Conservation (phyloP, 176 grass and related monocot species). For the Lolium perenne region DNA sequence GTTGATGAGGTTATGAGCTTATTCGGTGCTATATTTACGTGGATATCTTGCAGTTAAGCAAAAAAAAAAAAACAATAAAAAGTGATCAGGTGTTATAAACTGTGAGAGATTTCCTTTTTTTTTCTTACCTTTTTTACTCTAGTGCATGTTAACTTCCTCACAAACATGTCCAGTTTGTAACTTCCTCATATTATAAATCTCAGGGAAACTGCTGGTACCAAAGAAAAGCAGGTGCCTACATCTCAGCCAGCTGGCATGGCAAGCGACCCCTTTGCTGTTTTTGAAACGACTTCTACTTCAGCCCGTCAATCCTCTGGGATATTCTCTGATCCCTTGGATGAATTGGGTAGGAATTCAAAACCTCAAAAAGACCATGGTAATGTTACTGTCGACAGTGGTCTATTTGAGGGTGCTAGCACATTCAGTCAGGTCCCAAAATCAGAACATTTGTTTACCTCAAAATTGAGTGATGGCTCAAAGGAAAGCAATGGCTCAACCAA, state of each 20-base stretch:
- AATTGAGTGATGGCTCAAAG: conserved; percentile 42
- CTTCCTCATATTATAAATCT: conserved; percentile 32
- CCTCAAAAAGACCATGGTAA: conserved; percentile 49
- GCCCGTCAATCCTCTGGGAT: conserved; percentile 53
- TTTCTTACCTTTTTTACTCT: conserved; percentile 7
- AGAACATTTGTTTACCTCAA: conserved; percentile 59
- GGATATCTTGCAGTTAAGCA: conserved; percentile 16
- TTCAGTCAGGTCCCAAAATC: conserved; percentile 61
- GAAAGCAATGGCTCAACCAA: conserved; percentile 52
- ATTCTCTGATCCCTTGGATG: conserved; percentile 70
- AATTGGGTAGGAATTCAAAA: conserved; percentile 49
- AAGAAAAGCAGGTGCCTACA: conserved; percentile 58
- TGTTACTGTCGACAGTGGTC: conserved; percentile 37
- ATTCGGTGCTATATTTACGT: neutral
- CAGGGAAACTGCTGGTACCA: conserved; percentile 60
- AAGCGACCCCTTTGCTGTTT: conserved; percentile 80
- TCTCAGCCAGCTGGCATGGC: conserved; percentile 56
- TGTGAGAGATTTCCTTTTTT: conserved; percentile 1
- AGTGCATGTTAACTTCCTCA: neutral
- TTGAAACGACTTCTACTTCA: conserved; percentile 72
- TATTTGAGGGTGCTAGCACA: conserved; percentile 63
- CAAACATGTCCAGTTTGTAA: neutral
- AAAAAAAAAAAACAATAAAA: neutral
- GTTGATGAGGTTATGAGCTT: neutral
- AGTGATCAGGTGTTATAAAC: neutral